Base-by-base conservation (phyloP, 176 grass and related monocot genomes). In the Cenchrus fungigraminus region DNA sequence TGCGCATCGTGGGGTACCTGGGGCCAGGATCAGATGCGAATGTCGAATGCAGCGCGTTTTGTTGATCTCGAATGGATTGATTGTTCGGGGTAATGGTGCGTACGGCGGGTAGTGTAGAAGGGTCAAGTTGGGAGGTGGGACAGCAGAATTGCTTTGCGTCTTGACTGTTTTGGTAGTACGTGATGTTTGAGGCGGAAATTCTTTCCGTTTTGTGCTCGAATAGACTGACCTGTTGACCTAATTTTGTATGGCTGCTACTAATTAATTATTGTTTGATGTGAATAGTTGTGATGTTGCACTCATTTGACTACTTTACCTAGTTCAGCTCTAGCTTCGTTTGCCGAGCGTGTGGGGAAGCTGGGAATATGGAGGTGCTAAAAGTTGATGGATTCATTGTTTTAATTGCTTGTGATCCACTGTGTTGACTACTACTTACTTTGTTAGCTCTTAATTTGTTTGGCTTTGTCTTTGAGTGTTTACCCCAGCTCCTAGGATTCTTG, bases 191-290 rank as follows among this genome's bases (percentile, higher is more conserved):
- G 51, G 43, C 5, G 31, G 51, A n/a, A 42, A 71, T 68, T 79
- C 6, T n/a, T 83, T 68, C 15, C 29, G 65, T 43, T 82, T 47
- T 29, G 58, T 83, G 42, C 40, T 20, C 25, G 10, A 15, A 49
- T n/a, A 78, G 59, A 51, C 71, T 90, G 74, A 83, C 74, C 66
- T 52, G 31, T 79, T 74, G 51, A 62, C 67, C 63, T 84, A 49
- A 51, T 69, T 60, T 7, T 31, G 16, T 52, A 50, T 42, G 25
- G n/a, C 68, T 68, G 17, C 61, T 8, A 45, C 19, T 67, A 67
- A 42, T 34, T 73, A 17, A 37, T 31, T 31, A 12, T 63, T 54
- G n/a, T 52, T 32, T 51, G 37, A 5, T 71, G 60, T 73, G 51
- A 73, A 65, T 52, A 75, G 19, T 59, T 51, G 28, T 79, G 73